phyloP scores from a whole-genome alignment of 2,329 filamentous ascomycete species.

The Aspergillus candidus region DNA sequence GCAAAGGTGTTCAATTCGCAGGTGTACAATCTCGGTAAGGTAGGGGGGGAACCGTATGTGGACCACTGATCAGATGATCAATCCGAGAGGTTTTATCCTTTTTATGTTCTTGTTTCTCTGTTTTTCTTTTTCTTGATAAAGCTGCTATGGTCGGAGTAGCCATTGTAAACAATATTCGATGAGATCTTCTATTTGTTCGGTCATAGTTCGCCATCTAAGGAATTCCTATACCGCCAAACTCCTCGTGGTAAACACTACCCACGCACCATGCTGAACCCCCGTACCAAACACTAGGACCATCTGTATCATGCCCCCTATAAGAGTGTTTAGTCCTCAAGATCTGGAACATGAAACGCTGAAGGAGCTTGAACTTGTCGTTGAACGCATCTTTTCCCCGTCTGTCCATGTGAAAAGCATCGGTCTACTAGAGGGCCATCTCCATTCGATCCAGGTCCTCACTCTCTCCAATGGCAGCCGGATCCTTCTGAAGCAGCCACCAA shows the following conservation, averaged over 20 bases:
- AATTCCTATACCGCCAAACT: too few species aligned
- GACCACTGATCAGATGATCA: conserved; percentile 1
- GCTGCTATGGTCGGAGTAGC: too few species aligned
- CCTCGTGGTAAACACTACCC: too few species aligned
- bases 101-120: too few species aligned
- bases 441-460: conserved; percentile 29
- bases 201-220: too few species aligned
- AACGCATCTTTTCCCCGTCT: conserved; percentile 27
- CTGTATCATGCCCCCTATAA: conserved; percentile 11
- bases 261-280: too few species aligned
- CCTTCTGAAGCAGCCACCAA: conserved; percentile 33
- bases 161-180: too few species aligned
- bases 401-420: conserved; percentile 24
- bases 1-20: too few species aligned
- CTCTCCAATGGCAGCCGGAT: conserved; percentile 35
- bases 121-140: too few species aligned
- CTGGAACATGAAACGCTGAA: conserved; percentile 14
- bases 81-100: neutral
- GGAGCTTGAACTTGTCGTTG: conserved; percentile 25
- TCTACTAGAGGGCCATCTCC: conserved; percentile 26
- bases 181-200: too few species aligned
- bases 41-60: neutral
- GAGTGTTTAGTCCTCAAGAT: conserved; percentile 1
- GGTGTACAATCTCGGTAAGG: neutral
- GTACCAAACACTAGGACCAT: neutral